Conservation (phyloP, 306 rosid genomes). For the Begonia loranthoides region DNA sequence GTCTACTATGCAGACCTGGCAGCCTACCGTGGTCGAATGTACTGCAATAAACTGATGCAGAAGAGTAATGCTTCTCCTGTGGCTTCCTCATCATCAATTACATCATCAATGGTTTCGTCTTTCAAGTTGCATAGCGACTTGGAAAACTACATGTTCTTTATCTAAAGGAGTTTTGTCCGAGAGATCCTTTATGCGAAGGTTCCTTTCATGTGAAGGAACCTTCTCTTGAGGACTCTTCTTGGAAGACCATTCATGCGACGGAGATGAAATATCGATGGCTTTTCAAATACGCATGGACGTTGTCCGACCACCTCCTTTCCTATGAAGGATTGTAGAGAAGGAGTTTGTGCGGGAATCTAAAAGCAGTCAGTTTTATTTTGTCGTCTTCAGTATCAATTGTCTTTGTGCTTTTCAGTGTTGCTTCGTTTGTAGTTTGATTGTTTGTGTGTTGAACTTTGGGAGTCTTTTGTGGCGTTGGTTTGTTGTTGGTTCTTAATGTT, state of each 20-base stretch:
- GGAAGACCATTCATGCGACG: too few relatives aligned
- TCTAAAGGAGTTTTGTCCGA: conserved; percentile 6
- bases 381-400: too few relatives aligned
- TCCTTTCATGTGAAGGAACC: background rate
- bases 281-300: conserved; percentile 4
- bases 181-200: background rate
- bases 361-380: background rate
- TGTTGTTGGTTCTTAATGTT: too few relatives aligned
- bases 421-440: background rate
- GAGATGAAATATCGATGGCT: background rate
- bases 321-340: conserved; percentile 1
- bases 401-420: background rate
- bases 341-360: conserved; percentile 54
- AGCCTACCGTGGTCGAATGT: conserved; percentile 68
- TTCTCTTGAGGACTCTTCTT: conserved; percentile 1
- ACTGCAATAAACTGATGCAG: conserved; percentile 34
- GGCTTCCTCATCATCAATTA: conserved; percentile 21
- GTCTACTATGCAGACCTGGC: conserved; percentile 81
- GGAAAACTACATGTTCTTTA: conserved; percentile 52
- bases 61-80: conserved; percentile 19
- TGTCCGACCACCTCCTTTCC: conserved; percentile 10
- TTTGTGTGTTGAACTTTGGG: background rate
- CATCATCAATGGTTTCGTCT: conserved; percentile 18
- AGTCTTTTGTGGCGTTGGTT: too few relatives aligned
- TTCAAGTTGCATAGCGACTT: conserved; percentile 42